Evolutionary conservation across 257 asterid species (phyloP).

Genomic region (Plantago elongata): DNA sequence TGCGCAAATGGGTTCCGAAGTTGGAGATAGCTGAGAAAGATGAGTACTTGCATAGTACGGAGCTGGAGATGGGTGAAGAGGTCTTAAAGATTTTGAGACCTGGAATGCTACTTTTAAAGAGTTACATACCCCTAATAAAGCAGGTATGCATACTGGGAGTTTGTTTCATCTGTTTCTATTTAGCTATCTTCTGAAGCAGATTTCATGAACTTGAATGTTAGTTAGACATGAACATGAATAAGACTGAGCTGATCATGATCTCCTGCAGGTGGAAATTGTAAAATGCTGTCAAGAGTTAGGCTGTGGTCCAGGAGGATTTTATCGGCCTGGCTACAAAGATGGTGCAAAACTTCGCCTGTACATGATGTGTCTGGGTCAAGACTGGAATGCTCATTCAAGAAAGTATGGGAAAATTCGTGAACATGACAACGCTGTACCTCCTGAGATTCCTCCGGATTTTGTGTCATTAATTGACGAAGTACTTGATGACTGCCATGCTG

Average conservation of each 20-base stretch:
- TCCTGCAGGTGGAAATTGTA: slow-evolving; percentile 41
- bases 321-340: slow-evolving; percentile 49
- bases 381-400: slow-evolving; percentile 64
- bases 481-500: slow-evolving; percentile 35
- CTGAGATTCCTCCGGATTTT: slow-evolving; percentile 43
- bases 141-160: slow-evolving; percentile 36
- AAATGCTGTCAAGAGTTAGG: slow-evolving; percentile 51
- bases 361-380: slow-evolving; percentile 77
- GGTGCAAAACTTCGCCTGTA: slow-evolving; percentile 56
- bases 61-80: slow-evolving; percentile 15
- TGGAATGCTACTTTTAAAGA: slow-evolving; percentile 61
- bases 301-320: slow-evolving; percentile 54
- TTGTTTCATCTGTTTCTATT: too few relatives aligned
- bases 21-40: slow-evolving; percentile 16
- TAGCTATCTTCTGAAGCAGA: too few relatives aligned
- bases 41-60: slow-evolving; percentile 14
- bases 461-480: slow-evolving; percentile 27
- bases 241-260: background rate
- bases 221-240: background rate
- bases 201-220: too few relatives aligned
- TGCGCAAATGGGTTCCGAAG: slow-evolving; percentile 2
- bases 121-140: slow-evolving; percentile 32
- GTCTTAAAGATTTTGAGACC: slow-evolving; percentile 43
- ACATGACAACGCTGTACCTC: slow-evolving; percentile 41
- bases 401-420: slow-evolving; percentile 32